These are phyloP conservation scores for Trichoderma brevicompactum DNA, from an alignment of 2,329 filamentous ascomycete species.

Conservation along the genomic window DNA sequence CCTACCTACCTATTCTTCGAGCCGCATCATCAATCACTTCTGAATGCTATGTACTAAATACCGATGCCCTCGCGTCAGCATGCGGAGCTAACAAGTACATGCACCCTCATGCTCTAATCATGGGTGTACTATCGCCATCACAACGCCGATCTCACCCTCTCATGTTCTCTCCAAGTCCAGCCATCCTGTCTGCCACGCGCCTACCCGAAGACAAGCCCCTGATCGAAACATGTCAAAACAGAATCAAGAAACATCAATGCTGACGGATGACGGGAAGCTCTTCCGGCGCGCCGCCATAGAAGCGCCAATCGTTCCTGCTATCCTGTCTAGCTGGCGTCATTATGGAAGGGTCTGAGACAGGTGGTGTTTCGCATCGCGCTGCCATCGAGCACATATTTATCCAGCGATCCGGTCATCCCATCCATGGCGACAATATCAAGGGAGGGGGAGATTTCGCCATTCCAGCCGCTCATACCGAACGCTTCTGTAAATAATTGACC, in stretches of 20 bases:
- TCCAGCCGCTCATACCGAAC: not conserved
- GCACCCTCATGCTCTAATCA: not conserved
- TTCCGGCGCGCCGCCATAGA: not conserved
- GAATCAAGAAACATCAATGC: conserved; percentile 2
- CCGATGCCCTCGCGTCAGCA: too few species aligned
- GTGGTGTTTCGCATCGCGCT: conserved; percentile 23
- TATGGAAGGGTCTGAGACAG: conserved; percentile 24
- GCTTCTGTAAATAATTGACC: not conserved
- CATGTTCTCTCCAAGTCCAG: not conserved
- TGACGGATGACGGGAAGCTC: conserved; percentile 18
- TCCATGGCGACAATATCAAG: conserved; percentile 6
- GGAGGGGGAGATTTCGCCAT: not conserved
- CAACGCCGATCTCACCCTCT: not conserved
- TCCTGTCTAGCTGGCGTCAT: conserved; percentile 20
- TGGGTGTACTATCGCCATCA: not conserved
- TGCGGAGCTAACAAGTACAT: too few species aligned
- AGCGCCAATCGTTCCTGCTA: conserved; percentile 19
- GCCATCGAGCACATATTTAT: not conserved
- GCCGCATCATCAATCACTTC: too few species aligned
- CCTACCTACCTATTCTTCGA: too few species aligned
- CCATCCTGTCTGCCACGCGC: conserved; percentile 18
- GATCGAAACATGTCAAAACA: conserved; percentile 25
- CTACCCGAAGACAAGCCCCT: conserved; percentile 7
- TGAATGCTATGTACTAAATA: too few species aligned
- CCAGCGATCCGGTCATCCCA: conserved; percentile 11